Base-by-base conservation (phyloP, 352 stramenopile species). In the Globisporangium ultimum region DNA sequence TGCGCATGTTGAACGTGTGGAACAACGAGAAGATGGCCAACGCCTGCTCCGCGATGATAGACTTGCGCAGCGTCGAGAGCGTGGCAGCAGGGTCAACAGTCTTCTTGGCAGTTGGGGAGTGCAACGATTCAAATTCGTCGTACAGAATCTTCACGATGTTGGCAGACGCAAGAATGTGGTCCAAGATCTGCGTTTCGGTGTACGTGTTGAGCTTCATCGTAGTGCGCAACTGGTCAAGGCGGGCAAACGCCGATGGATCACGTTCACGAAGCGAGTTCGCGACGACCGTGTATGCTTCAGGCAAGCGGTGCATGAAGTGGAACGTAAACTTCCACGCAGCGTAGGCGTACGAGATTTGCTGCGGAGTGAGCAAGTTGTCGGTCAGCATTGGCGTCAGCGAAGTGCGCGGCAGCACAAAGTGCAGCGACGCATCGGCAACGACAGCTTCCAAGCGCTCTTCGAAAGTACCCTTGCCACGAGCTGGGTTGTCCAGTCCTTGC, bases 191-290 rank as follows among this genome's bases (percentile, higher is more conserved):
- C 53, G 81, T 88, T 66, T 93, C 84, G 7, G 82, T 93, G 76
- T 87, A 93, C 53, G 84, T 93, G 67, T 93, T 91, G 55, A 91
- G 73, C 71, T 93, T 93, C 84, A 93, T 93, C 5, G 78, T 87
- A 15, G 80, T 78, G 52, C 81, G 81, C 9, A 93, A 64, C 64
- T 93, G 74, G 62, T 93, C 81, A 0, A 93, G 67, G 50, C 84
- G 81, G 28, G 81, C 78, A 61, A 91, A 90, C 1, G 82, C 84
- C 48, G 77, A 84, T 41, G 81, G 77, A 55, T 93, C 84, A 1
- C 76, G 80, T 42, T 91, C 82, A 48, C 84, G 81, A 14, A 93
- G 72, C 59, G 84, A 93, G 53, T 90, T 82, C 61, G 81, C 77
- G 7, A 93, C 82, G 36, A 91, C 78, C 21, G 74, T 84, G 68